Evolutionary conservation across 768 basidiomycete species (phyloP), one percentile per base, ranked within the genome.

Genomic region (Pleurotus salmoneostramineus): DNA sequence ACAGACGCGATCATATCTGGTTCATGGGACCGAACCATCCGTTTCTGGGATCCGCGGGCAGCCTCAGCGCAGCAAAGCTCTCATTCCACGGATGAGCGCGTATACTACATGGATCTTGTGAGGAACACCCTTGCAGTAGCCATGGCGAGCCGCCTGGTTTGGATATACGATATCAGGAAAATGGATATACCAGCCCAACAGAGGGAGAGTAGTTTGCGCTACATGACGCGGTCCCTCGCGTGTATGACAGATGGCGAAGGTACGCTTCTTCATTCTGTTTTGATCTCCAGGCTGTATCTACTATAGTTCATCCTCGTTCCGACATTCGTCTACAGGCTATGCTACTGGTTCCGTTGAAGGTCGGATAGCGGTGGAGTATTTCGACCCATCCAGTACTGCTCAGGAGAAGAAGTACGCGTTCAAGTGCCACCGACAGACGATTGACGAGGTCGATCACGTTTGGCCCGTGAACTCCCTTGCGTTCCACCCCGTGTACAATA

Each of bases 391-490:
- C 3, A 79, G 87, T 0, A 83, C 83, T 27, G 78, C 80, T 0
- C 96, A 98, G 70, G 87, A 89, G 27, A 82, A 79, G 71, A 87
- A 95, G 74, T 97, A 95, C 70, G 97, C 97, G 2, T 99, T 98
- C 83, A 95, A 97, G 69, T 97, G 95, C 62, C 96, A 99, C 66
- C 82, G 96, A 46, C 89, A 93, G 68, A 86, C 91, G 3, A 86
- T 94, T 60, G 88, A 91, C 37, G 93, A 91, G 37, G 89, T 90
- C 11, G 97, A 99, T 70, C 91, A 95, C 63, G 95, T 98, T 17
- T 98, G 93, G 85, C 95, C 96, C 0, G 95, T 98, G 60, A 97
- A 98, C 65, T 83, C 93, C 0, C 82, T 99, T 32, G 93, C 95
- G 0, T 98, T 98, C 77, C 95, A 98, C 66, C 95, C 96, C 0